Percentiles rank a stretch among this genome's conserved stretches.
phyloP scores from a whole-genome alignment of 306 rosid genomes.

The Trifolium dubium region DNA sequence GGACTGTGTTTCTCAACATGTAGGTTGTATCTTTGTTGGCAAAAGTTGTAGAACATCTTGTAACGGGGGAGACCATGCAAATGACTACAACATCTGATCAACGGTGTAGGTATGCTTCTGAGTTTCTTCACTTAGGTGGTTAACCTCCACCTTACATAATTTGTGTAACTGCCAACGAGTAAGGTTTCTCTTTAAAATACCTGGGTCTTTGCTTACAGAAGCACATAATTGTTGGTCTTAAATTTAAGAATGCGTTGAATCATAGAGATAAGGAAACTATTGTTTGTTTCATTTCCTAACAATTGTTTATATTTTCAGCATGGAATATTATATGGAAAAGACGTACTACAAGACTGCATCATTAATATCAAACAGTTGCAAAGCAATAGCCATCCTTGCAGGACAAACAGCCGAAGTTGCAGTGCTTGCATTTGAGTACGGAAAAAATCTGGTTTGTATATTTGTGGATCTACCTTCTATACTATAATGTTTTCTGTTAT shows the following conservation, averaged over 20 bases:
- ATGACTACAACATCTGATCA: conserved; percentile 81
- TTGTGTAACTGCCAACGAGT: background rate
- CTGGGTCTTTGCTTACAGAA: conserved; percentile 5
- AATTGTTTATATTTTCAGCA: conserved; percentile 66
- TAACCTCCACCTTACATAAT: conserved; percentile 9
- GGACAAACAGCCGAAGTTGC: conserved; percentile 95
- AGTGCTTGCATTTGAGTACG: conserved; percentile 79
- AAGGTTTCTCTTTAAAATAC: background rate
- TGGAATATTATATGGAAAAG: conserved; percentile 92
- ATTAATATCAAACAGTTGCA: conserved; percentile 93
- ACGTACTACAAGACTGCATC: conserved; percentile 96
- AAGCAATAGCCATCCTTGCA: conserved; percentile 92
- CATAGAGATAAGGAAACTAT: background rate
- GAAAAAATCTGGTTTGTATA: conserved; percentile 92
- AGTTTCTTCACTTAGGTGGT: conserved; percentile 31
- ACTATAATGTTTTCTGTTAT: background rate
- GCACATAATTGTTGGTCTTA: conserved; percentile 13
- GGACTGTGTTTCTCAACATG: conserved; percentile 33
- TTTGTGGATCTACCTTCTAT: conserved; percentile 27
- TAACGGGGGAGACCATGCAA: conserved; percentile 98
- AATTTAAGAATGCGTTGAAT: conserved; percentile 13
- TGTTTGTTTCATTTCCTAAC: conserved; percentile 31
- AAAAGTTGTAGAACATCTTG: conserved; percentile 86
- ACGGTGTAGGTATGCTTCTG: conserved; percentile 77
- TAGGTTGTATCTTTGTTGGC: conserved; percentile 88